phyloP scores from a whole-genome alignment of 805 yeast genomes.

The Wickerhamiella shivajii region DNA sequence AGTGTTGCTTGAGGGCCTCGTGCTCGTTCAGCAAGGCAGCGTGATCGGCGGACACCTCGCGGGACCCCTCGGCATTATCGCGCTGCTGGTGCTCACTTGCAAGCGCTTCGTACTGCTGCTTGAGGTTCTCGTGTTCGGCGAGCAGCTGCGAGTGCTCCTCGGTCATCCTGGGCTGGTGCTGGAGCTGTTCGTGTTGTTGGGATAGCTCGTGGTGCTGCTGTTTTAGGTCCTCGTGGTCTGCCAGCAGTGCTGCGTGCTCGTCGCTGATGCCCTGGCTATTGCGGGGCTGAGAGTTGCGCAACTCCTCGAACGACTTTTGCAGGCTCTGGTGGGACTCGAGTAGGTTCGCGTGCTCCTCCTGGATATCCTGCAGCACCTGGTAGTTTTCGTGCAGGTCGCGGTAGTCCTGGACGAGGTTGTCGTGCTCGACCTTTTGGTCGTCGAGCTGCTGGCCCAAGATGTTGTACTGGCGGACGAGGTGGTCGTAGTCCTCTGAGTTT shows the following conservation, averaged over 20 bases:
- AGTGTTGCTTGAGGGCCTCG: background rate
- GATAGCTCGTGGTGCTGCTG: background rate
- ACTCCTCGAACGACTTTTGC: no score
- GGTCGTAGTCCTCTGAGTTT: no score
- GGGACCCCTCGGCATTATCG: background rate
- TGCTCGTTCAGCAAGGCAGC: background rate
- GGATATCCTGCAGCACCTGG: background rate
- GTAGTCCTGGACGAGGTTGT: background rate
- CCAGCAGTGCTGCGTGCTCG: background rate
- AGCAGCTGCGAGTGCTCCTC: background rate
- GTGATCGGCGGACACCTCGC: no score
- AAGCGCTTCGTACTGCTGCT: background rate
- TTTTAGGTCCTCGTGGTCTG: background rate
- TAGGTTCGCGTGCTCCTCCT: background rate
- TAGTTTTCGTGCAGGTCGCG: background rate
- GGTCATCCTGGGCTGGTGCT: background rate
- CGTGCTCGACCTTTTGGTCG: constrained; percentile 1
- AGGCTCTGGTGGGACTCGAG: background rate
- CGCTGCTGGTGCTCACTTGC: background rate
- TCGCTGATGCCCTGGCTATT: no score
- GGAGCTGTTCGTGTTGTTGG: background rate
- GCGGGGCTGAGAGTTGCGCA: no score
- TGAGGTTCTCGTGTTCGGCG: background rate
- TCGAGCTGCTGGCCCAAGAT: background rate
- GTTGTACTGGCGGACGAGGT: no score